Evolutionary conservation across 768 basidiomycete species (phyloP), one percentile per base, ranked within the genome.

Genomic region (Trametes cubensis): DNA sequence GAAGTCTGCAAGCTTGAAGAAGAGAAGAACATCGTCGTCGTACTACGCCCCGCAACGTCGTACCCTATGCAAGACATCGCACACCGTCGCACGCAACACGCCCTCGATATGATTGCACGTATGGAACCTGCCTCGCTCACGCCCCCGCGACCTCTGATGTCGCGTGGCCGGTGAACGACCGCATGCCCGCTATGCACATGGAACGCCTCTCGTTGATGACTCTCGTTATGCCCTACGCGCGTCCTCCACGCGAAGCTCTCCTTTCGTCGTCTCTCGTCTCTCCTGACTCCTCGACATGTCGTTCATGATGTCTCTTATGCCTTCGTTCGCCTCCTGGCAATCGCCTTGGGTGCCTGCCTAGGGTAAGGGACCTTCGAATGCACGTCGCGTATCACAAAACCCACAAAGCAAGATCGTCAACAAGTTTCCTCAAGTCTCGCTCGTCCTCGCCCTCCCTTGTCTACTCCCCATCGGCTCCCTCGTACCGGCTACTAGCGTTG

Each of bases 141-240:
- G 14, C 20, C 23, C 13, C 20, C 21, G 41, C 34, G 34, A 34
- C 21, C 20, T 25, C 21, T 45, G 25, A 38, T 52, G 7, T 18
- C 17, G 50, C 39, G 40, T 25, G 53, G 47, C 40, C 26, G 50
- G 10, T 45, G 48, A 50, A 15, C 48, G 6, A 18, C 41, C 44
- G 54, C 47, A 57, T 48, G 62, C 63, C 57, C 28, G 48, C 60
- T 61, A 64, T 64, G 66, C 62, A 48, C 56, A 63, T 63, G 66
- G 54, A 58, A 61, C 59, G 56, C 50, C 66, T 55, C 53, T 64
- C 61, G 60, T 54, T 62, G 63, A 55, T 53, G 54, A 59, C 63
- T 63, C 66, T 67, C 66, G 60, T 64, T 67, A 67, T 67, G 66
- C 48, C 66, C 28, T 46, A 53, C 45, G 53, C 60, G 53, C 58